phyloP scores from a whole-genome alignment of 176 grass and related monocot species.

The Oryza nivara region DNA sequence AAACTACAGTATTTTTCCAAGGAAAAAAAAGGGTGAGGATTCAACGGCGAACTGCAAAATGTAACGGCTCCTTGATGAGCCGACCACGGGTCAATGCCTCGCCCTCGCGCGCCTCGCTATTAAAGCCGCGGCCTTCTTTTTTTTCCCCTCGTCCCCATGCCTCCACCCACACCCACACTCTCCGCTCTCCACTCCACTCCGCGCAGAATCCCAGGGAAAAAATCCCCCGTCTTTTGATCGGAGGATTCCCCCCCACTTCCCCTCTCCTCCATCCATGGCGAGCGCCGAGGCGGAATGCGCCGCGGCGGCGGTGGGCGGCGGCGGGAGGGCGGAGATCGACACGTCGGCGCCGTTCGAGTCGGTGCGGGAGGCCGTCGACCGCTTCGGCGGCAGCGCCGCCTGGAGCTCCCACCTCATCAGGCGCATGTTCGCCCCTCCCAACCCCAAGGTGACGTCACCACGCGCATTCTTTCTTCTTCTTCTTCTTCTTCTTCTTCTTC shows the following conservation, averaged over 20 bases:
- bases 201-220: neutral
- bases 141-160: slow-evolving; percentile 4
- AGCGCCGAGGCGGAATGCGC: slow-evolving; percentile 20
- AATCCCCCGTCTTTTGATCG: neutral
- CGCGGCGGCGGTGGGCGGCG: slow-evolving; percentile 4
- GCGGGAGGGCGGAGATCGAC: slow-evolving; percentile 80
- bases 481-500: neutral
- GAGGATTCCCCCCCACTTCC: neutral
- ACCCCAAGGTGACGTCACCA: slow-evolving; percentile 31
- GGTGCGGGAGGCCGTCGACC: slow-evolving; percentile 84
- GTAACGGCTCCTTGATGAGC: slow-evolving; percentile 46
- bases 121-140: neutral
- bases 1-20: no score
- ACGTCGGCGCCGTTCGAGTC: slow-evolving; percentile 94
- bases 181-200: neutral
- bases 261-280: neutral
- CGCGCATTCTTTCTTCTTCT: neutral
- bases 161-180: neutral
- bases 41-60: neutral
- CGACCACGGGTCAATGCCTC: slow-evolving; percentile 36
- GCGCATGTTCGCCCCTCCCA: slow-evolving; percentile 42
- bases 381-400: slow-evolving; percentile 80
- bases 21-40: neutral
- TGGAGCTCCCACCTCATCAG: slow-evolving; percentile 70
- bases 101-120: slow-evolving; percentile 5